phyloP scores from a whole-genome alignment of 2,329 filamentous ascomycete species.

The Sarocladium strictum region DNA sequence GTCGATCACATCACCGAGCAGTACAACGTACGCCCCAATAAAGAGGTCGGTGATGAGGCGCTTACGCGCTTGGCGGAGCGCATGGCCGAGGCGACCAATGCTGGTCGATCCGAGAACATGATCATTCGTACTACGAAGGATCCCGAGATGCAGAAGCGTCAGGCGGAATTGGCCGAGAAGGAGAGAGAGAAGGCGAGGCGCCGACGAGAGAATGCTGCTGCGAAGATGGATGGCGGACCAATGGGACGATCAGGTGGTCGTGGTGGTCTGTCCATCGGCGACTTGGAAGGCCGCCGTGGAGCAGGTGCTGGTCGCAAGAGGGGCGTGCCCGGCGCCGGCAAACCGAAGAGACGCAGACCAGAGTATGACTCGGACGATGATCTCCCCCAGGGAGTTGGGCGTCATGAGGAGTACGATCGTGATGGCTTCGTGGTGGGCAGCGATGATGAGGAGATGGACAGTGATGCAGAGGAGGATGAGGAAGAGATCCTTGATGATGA shows the following conservation, averaged over 20 bases:
- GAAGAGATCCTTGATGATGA: constrained; percentile 51
- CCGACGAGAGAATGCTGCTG: constrained; percentile 60
- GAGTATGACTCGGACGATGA: constrained; percentile 78
- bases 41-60: constrained; percentile 64
- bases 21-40: constrained; percentile 62
- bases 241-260: constrained; percentile 39
- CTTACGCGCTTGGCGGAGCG: constrained; percentile 61
- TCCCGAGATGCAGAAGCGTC: constrained; percentile 67
- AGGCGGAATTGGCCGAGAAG: constrained; percentile 69
- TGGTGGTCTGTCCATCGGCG: constrained; percentile 59
- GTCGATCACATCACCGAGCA: constrained; percentile 72
- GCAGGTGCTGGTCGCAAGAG: constrained; percentile 44
- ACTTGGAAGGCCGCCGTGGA: constrained; percentile 58
- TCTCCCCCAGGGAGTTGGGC: constrained; percentile 51
- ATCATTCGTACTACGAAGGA: constrained; percentile 67
- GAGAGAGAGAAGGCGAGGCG: constrained; percentile 63
- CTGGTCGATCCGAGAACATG: constrained; percentile 33
- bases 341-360: constrained; percentile 47
- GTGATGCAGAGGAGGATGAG: constrained; percentile 58
- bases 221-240: constrained; percentile 53
- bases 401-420: constrained; percentile 71
- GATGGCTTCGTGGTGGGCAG: constrained; percentile 74
- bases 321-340: constrained; percentile 41
- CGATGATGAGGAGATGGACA: constrained; percentile 63
- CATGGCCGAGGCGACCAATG: constrained; percentile 56